Conservation (phyloP, 2,329 filamentous ascomycete genomes). For the Penicillium hesseltinei region DNA sequence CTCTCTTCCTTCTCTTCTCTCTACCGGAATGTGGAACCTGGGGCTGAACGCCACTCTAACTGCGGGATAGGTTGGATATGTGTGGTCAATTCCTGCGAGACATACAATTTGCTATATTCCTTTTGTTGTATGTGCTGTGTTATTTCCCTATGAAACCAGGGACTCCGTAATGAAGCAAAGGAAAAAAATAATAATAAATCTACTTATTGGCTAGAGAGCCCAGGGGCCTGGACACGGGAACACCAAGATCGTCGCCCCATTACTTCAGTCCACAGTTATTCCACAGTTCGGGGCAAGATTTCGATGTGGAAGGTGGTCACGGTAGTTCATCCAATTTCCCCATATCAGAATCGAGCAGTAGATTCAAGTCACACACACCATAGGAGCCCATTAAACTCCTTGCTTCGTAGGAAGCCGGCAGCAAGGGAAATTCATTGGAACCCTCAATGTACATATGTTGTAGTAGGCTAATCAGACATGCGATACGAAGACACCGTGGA, state of each 20-base stretch:
- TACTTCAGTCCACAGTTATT: slow-evolving; percentile 9
- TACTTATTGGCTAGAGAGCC: neutral
- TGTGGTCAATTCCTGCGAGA: neutral
- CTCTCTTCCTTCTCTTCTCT: neutral
- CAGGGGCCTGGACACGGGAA: slow-evolving; percentile 19
- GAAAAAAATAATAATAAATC: too few species aligned
- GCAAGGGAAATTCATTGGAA: neutral
- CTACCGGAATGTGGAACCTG: slow-evolving; percentile 21
- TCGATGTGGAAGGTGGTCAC: neutral
- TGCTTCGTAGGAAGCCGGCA: neutral
- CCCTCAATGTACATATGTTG: neutral
- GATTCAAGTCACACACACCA: neutral
- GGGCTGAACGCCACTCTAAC: slow-evolving; percentile 22
- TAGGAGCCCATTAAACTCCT: neutral
- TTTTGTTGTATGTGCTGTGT: neutral
- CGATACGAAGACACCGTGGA: neutral
- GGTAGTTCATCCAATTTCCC: neutral
- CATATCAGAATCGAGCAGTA: neutral
- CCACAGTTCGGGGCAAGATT: slow-evolving; percentile 1
- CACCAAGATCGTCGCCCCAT: slow-evolving; percentile 6
- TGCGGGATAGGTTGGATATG: slow-evolving; percentile 1
- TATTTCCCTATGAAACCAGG: neutral
- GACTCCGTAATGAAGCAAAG: neutral
- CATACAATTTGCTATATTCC: neutral
- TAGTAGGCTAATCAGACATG: neutral